Base-by-base conservation (phyloP, 2,329 filamentous ascomycete species). In the Pyricularia pennisetigena region DNA sequence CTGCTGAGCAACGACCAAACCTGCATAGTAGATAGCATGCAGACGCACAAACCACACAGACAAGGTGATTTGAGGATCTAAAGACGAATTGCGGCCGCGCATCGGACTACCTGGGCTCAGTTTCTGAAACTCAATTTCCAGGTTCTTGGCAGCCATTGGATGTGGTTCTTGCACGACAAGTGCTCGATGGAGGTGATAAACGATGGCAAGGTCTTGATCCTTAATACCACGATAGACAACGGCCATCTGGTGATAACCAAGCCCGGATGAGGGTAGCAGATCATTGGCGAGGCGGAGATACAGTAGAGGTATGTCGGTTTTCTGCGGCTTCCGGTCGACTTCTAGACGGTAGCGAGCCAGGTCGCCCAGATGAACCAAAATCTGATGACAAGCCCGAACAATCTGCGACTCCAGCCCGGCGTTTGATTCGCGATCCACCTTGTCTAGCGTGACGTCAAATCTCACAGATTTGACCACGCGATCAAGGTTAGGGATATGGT, bases 121-220 rank as follows among this genome's bases (percentile, higher is more conserved):
- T 14, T 82, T 78, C 71, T 82, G 85, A 75, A 97, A 94, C 75
- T 95, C 92, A 68, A 89, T 83, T 73, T 92, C 89, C 65, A 99
- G 82, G 74, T 98, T 98, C 23, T 82, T 80, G 69, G 85, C 83
- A 3, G 93, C 93, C 64, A 89, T 85, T 0, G 90, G 89, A 74
- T 95, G 89, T 4, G 93, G 92, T 59, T 89, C 83, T 67, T 88
- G 83, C 35, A 92, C 89, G 9, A 89, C 88, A 72, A 95, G 84
- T 20, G 94, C 90, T 71, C 94, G 89, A 75, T 97, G 95, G 59
- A 98, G 87, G 77, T 97, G 89, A 78, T 97, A 98, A 32, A 96
- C 90, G 10, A 93, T 89, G 70, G 93, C 88, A 66, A 98, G 85
- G 75, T 73, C 71, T 12, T 96, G 91, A 72, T 94, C 90, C 69